phyloP scores from a whole-genome alignment of 805 yeast species.

The Kodamaea hsintzibuensis region DNA sequence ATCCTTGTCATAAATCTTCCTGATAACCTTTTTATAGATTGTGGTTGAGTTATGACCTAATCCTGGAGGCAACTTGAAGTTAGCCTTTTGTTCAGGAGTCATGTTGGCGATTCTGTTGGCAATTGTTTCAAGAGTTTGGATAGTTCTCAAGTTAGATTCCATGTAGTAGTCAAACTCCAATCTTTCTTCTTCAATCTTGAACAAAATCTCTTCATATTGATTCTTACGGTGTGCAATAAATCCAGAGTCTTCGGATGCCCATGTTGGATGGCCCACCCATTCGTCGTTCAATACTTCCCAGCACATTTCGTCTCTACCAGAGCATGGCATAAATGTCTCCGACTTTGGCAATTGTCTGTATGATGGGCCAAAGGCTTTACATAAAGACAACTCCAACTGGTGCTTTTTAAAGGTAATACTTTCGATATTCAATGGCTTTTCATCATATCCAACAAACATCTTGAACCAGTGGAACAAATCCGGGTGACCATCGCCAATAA shows the following conservation, averaged over 20 bases:
- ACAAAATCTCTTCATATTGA: conserved; percentile 94
- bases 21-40: conserved; percentile 88
- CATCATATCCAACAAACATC: conserved; percentile 84
- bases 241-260: conserved; percentile 99
- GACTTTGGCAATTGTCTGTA: conserved; percentile 90
- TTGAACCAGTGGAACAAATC: conserved; percentile 92
- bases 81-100: conserved; percentile 85
- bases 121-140: conserved; percentile 92
- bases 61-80: conserved; percentile 87
- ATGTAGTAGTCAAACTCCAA: conserved; percentile 95
- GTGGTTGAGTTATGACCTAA: conserved; percentile 89
- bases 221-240: conserved; percentile 98
- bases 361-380: conserved; percentile 95
- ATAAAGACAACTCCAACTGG: conserved; percentile 81
- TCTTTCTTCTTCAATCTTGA: conserved; percentile 97
- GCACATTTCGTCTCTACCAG: conserved; percentile 98
- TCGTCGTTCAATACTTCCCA: conserved; percentile 98
- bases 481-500: conserved; percentile 71
- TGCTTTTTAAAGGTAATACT: conserved; percentile 87
- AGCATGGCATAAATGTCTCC: conserved; percentile 95
- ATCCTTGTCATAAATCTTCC: conserved; percentile 91
- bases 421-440: conserved; percentile 83
- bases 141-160: conserved; percentile 92
- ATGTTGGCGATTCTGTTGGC: conserved; percentile 91
- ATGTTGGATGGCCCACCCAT: conserved; percentile 99